A percentile compares a stretch with the other conserved stretches of the same genome.
These are phyloP conservation scores for Eimeria zaria DNA, from an alignment of 169 alveolate genomes.

Conservation along the genomic window DNA sequence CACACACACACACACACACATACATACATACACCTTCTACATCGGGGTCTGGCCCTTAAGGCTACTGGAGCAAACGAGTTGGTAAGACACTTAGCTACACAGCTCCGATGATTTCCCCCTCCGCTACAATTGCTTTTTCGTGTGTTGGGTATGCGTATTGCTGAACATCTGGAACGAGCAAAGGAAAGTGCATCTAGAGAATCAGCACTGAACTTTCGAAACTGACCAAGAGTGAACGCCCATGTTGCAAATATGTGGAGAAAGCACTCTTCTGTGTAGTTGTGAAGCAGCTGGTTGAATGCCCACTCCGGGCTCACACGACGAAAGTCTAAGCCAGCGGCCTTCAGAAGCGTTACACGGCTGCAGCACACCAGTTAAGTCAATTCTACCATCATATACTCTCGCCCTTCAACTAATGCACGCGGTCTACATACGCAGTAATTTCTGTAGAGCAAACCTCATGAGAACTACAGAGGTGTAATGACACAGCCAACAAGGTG, in stretches of 20 bases:
- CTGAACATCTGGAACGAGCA: neutral
- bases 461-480: neutral
- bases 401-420: neutral
- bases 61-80: neutral
- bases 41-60: neutral
- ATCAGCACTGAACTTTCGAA: neutral
- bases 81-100: neutral
- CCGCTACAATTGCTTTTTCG: neutral
- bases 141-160: neutral
- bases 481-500: neutral
- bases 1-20: neutral
- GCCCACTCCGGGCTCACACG: constrained; percentile 62
- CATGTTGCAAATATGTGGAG: constrained; percentile 62
- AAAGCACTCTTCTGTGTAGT: constrained; percentile 70
- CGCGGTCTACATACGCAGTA: neutral
- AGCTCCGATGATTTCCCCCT: neutral
- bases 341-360: constrained; percentile 64
- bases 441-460: neutral
- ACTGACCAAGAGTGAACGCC: constrained; percentile 74
- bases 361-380: constrained; percentile 35
- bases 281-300: constrained; percentile 72
- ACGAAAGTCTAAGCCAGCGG: constrained; percentile 70
- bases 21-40: too few species aligned
- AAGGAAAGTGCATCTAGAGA: neutral
- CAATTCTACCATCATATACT: neutral